Evolutionary conservation across 176 grass and related monocot genomes (phyloP).

Genomic region (Hordeum marinum): DNA sequence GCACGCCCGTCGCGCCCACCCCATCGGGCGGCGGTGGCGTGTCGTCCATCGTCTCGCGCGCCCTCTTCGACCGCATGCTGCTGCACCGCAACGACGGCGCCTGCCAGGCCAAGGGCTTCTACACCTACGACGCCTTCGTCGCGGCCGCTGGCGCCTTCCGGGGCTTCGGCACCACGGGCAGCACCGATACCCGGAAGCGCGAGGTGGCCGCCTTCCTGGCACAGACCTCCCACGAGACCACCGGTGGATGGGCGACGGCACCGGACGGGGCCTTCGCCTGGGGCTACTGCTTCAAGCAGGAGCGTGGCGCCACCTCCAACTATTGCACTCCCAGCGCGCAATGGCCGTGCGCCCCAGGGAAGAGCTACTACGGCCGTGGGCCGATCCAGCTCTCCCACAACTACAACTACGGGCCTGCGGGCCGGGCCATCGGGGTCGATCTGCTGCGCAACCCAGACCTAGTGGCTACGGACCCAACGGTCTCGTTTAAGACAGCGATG

Average conservation of each 20-base stretch:
- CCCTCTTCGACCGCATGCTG: not conserved
- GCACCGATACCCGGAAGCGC: not conserved
- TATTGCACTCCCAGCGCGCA: slow-evolving; percentile 23
- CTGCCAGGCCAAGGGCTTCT: slow-evolving; percentile 28
- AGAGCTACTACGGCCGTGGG: slow-evolving; percentile 44
- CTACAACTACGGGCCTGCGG: slow-evolving; percentile 45
- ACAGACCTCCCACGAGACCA: slow-evolving; percentile 58
- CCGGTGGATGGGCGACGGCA: not conserved
- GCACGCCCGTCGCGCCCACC: too few relatives aligned
- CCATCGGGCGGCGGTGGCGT: not conserved
- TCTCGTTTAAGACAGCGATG: slow-evolving; percentile 42
- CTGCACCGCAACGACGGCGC: too few relatives aligned
- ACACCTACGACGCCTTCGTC: slow-evolving; percentile 46
- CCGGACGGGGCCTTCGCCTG: slow-evolving; percentile 18
- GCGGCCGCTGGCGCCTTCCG: slow-evolving; percentile 24
- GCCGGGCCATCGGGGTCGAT: slow-evolving; percentile 1
- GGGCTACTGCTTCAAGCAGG: slow-evolving; percentile 38
- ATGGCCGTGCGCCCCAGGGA: slow-evolving; percentile 24
- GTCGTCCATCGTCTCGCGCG: not conserved
- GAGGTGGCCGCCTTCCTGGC: slow-evolving; percentile 53
- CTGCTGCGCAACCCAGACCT: slow-evolving; percentile 34
- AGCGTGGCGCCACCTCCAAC: not conserved
- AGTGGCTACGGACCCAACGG: not conserved
- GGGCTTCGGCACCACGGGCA: slow-evolving; percentile 7
- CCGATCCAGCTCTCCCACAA: slow-evolving; percentile 53